phyloP scores from a whole-genome alignment of 192 early-diverging fungal genomes.

The Entomortierella lignicola region DNA sequence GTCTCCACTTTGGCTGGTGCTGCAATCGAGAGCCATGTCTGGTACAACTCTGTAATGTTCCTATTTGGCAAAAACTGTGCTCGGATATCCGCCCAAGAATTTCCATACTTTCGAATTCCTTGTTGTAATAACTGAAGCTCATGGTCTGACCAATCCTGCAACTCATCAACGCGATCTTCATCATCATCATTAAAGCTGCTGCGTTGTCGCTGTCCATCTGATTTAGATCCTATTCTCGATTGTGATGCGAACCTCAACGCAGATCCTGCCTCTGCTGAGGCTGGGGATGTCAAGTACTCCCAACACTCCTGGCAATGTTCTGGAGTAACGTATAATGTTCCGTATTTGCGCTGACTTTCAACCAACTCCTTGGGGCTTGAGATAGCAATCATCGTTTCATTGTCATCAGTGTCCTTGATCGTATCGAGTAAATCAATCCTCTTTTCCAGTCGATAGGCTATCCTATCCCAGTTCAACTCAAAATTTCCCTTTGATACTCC shows the following conservation, averaged over 20 bases:
- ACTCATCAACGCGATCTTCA: neutral
- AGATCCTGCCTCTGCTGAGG: neutral
- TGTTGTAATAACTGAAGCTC: constrained; percentile 29
- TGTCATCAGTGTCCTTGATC: neutral
- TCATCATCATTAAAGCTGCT: neutral
- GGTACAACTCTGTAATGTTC: constrained; percentile 25
- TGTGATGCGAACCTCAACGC: neutral
- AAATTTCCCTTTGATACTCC: constrained; percentile 23
- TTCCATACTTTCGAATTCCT: constrained; percentile 37
- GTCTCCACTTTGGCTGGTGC: neutral
- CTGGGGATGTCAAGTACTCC: constrained; percentile 15
- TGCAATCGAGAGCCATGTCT: constrained; percentile 24
- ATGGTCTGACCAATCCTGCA: constrained; percentile 25
- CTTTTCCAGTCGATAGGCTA: constrained; percentile 2
- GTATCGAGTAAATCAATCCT: neutral
- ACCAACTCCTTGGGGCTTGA: neutral
- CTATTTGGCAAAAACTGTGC: constrained; percentile 42
- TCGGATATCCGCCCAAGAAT: constrained; percentile 35
- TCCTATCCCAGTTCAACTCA: constrained; percentile 28
- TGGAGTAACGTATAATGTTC: neutral
- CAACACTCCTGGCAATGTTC: constrained; percentile 39
- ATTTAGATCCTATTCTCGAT: neutral
- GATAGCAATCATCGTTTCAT: neutral
- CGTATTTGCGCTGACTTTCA: no score
- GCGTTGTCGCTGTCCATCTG: neutral